Evolutionary conservation across 345 rosid genomes (phyloP).

Genomic region (Rubroshorea leprosula): DNA sequence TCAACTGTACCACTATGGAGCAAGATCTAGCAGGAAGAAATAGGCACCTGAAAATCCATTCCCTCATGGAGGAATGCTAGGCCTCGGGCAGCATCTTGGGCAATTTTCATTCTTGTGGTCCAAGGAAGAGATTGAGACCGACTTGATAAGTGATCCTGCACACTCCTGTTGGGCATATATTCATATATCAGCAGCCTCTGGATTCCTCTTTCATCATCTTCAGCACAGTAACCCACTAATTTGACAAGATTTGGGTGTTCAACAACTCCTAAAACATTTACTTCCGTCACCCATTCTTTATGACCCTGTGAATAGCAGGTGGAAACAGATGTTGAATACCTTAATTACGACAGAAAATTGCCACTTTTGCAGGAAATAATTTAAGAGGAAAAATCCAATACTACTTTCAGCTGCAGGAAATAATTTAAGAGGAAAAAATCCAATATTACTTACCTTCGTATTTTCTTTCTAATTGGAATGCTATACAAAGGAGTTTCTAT

Average conservation of each 20-base stretch:
- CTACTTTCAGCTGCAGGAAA: too few relatives aligned
- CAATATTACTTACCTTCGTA: too few relatives aligned
- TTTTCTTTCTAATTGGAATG: too few relatives aligned
- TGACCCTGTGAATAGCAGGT: constrained; percentile 56
- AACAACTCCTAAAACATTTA: constrained; percentile 82
- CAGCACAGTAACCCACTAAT: constrained; percentile 86
- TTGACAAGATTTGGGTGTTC: constrained; percentile 92
- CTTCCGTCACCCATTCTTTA: constrained; percentile 98
- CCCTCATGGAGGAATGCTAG: constrained; percentile 87
- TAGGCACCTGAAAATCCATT: constrained; percentile 85
- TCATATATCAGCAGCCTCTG: constrained; percentile 84
- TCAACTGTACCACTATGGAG: not conserved
- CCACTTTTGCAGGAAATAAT: not conserved
- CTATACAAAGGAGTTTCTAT: too few relatives aligned
- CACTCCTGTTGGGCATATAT: constrained; percentile 86
- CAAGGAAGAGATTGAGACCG: constrained; percentile 69
- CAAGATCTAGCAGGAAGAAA: not conserved
- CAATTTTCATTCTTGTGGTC: constrained; percentile 70
- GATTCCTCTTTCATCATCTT: constrained; percentile 94
- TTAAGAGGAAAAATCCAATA: too few relatives aligned
- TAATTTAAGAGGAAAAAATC: too few relatives aligned
- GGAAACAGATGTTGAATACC: not conserved
- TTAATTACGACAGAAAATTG: not conserved
- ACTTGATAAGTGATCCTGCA: constrained; percentile 76
- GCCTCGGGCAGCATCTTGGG: constrained; percentile 84